Base-by-base conservation (phyloP, 2,329 filamentous ascomycete genomes). In the Sordariomycetes sp. region DNA sequence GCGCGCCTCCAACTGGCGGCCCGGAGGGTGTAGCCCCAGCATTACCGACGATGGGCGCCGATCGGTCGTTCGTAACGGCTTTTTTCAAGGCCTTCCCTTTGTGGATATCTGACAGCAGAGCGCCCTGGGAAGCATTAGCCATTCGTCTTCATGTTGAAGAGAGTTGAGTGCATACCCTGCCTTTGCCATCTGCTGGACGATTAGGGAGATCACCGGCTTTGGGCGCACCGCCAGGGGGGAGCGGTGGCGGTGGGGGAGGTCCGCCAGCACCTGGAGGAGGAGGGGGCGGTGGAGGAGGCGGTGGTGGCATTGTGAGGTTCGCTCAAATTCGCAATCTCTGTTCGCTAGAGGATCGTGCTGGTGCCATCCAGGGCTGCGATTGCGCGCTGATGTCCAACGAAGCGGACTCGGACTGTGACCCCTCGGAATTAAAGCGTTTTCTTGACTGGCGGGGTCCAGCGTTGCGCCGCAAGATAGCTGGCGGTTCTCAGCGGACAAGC, bases 61-160 rank as follows among this genome's bases (percentile, higher is more conserved):
- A 95, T 57, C 90, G 80, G 58, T 96, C 90, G 60, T 96, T 95
- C 46, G 88, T 85, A 36, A 86, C 80, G 21, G 86, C 70, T 59
- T 94, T 95, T 61, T 83, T 94, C 39, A 96, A 69, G 40, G 67
- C 64, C 45, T 64, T 70, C 43, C 90, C 92, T 58, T 93, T 94
- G 45, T 68, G 66, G 47, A 98, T 98, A 58, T 96, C 90, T 50
- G 77, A 72, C 29, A 96, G 74, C 23, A 98, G 70, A 35, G 90
- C 88, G 47, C 82, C 82, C 90, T 96, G 30, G 48, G 29, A 17
- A 39, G 15, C 17, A 34, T 43, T 49, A 36, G 41, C 33, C 16
- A 29, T 8, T 24, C n/a, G 12, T 9, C 10, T 6, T 12, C 9
- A 18, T 8, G 11, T n/a, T 12, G 5, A 11, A 30, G 30, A 34